phyloP scores from a whole-genome alignment of 805 yeast genomes.

The Candida golubevii region DNA sequence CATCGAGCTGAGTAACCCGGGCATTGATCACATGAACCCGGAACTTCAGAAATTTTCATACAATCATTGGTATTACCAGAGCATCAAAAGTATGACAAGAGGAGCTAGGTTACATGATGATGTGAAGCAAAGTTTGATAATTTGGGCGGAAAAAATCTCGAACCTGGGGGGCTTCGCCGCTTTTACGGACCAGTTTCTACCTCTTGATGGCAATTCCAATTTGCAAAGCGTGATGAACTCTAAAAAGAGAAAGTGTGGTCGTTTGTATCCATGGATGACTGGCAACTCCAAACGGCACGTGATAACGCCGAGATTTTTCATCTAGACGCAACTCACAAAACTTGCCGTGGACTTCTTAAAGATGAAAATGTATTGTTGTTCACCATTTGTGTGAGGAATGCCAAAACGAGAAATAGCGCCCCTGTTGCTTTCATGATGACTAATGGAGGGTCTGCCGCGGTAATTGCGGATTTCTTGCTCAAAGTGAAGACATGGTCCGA shows the following conservation, averaged over 20 bases:
- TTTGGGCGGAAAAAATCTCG: not conserved
- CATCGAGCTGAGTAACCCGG: too few species aligned
- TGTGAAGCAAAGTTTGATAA: not conserved
- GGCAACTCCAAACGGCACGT: not conserved
- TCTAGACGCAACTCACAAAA: not conserved
- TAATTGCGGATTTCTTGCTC: not conserved
- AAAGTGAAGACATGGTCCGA: not conserved
- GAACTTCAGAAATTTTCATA: not conserved
- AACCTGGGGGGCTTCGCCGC: not conserved
- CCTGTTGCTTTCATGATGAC: conserved; percentile 4
- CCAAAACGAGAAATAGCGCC: not conserved
- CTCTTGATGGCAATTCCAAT: not conserved
- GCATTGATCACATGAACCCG: too few species aligned
- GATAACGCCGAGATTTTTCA: not conserved
- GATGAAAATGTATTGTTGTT: not conserved
- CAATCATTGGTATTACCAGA: not conserved
- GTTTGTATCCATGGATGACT: not conserved
- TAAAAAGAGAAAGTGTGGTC: not conserved
- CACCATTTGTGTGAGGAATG: not conserved
- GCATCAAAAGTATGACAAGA: not conserved
- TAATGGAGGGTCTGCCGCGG: not conserved
- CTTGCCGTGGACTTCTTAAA: not conserved
- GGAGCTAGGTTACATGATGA: not conserved
- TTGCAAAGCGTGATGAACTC: not conserved
- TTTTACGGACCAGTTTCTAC: not conserved